Evolutionary conservation across 2,329 filamentous ascomycete genomes (phyloP).

Genomic region (Alternaria solani): DNA sequence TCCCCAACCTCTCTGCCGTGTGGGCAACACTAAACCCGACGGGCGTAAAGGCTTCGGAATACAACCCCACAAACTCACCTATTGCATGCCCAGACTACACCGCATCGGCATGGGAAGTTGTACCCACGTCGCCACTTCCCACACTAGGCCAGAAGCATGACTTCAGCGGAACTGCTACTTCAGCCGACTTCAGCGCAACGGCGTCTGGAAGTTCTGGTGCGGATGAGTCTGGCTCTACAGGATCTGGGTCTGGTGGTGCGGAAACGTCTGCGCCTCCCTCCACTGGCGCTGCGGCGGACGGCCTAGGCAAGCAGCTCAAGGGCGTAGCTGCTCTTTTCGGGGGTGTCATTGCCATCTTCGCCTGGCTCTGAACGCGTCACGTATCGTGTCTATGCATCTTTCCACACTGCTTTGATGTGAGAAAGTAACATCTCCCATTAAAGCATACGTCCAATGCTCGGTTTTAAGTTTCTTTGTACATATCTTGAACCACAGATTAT

Average conservation of each 20-base stretch:
- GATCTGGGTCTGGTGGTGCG: slow-evolving; percentile 8
- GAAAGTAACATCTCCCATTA: not conserved
- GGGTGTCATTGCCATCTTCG: slow-evolving; percentile 32
- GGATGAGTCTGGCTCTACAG: slow-evolving; percentile 2
- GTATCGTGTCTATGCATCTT: not conserved
- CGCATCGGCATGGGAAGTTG: slow-evolving; percentile 73
- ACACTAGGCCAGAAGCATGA: slow-evolving; percentile 63
- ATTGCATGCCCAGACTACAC: slow-evolving; percentile 76
- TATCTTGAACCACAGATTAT: not conserved
- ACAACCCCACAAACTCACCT: slow-evolving; percentile 68
- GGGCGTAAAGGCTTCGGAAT: slow-evolving; percentile 71
- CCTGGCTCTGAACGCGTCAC: slow-evolving; percentile 24
- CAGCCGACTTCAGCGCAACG: slow-evolving; percentile 3
- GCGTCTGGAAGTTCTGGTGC: slow-evolving; percentile 5
- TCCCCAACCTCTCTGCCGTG: slow-evolving; percentile 75
- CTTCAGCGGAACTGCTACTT: slow-evolving; percentile 15
- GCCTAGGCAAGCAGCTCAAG: slow-evolving; percentile 31
- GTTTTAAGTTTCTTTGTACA: slow-evolving; percentile 7
- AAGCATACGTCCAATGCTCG: not conserved
- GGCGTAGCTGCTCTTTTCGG: slow-evolving; percentile 28
- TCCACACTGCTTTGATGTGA: not conserved
- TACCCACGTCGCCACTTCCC: slow-evolving; percentile 74
- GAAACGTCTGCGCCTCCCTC: slow-evolving; percentile 14
- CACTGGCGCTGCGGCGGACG: slow-evolving; percentile 30
- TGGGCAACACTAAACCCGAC: slow-evolving; percentile 78